Evolutionary conservation across 2,329 filamentous ascomycete species (phyloP).

Genomic region (Xylariaceae sp.): DNA sequence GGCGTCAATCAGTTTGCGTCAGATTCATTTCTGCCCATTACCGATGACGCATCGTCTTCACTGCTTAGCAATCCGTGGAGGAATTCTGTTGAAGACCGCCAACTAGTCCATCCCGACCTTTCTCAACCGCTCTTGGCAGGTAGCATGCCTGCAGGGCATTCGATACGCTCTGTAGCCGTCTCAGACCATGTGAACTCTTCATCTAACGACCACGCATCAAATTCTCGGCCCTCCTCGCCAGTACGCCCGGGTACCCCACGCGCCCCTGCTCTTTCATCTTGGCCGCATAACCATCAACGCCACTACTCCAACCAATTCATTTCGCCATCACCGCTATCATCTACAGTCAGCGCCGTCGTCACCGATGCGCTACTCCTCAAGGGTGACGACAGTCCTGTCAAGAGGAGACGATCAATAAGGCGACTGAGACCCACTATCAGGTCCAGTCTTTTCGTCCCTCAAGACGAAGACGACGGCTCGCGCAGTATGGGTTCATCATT

Average conservation of each 20-base stretch:
- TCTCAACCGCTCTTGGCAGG: conserved; percentile 31
- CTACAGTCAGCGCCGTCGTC: conserved; percentile 53
- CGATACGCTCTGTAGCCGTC: conserved; percentile 24
- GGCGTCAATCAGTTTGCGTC: conserved; percentile 30
- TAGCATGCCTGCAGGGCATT: conserved; percentile 31
- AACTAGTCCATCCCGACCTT: conserved; percentile 31
- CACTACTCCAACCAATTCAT: conserved; percentile 47
- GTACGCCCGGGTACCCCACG: conserved; percentile 31
- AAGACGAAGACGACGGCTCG: conserved; percentile 32
- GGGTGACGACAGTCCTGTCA: conserved; percentile 37
- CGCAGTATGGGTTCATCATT: conserved; percentile 24
- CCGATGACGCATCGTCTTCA: conserved; percentile 36
- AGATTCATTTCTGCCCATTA: conserved; percentile 30
- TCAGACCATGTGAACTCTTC: conserved; percentile 28
- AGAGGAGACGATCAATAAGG: conserved; percentile 41
- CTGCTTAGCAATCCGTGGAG: conserved; percentile 42
- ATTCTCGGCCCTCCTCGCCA: conserved; percentile 23
- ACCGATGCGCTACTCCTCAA: conserved; percentile 48
- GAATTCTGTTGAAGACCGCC: conserved; percentile 32
- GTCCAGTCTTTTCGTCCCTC: conserved; percentile 50
- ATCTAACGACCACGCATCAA: conserved; percentile 16
- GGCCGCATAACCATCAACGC: conserved; percentile 37
- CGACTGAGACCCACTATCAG: conserved; percentile 47
- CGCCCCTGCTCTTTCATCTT: conserved; percentile 30
- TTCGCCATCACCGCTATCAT: conserved; percentile 55